Percentiles rank a stretch among this genome's conserved stretches.
Conservation (phyloP, 768 basidiomycete genomes). For the Collybia mongolica region DNA sequence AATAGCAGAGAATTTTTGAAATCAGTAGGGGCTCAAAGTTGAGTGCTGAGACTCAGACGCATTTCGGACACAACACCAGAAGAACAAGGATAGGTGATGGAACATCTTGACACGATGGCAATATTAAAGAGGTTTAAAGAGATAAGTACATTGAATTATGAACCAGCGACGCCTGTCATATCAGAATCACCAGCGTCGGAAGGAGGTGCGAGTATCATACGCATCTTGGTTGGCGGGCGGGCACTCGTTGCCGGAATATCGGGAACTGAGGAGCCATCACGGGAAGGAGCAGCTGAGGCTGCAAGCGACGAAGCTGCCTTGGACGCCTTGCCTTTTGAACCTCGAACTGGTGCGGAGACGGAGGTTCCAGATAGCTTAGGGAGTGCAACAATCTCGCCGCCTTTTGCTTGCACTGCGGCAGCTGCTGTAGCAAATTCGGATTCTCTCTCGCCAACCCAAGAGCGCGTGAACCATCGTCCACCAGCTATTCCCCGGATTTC, state of each 20-base stretch:
- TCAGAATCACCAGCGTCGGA: conserved; percentile 56
- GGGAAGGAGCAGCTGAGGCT: conserved; percentile 54
- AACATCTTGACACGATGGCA: background rate
- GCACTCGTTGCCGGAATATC: conserved; percentile 37
- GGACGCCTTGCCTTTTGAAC: conserved; percentile 36
- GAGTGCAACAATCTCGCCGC: conserved; percentile 1
- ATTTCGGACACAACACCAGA: too few species aligned
- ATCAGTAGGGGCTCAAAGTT: too few species aligned
- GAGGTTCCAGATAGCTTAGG: conserved; percentile 36
- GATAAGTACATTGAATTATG: too few species aligned
- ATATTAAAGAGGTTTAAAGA: too few species aligned
- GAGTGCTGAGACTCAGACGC: too few species aligned
- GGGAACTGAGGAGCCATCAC: conserved; percentile 52
- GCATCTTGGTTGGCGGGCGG: conserved; percentile 65
- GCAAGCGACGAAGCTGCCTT: conserved; percentile 37
- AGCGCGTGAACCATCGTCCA: conserved; percentile 74
- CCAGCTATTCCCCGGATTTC: conserved; percentile 83
- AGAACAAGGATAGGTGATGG: too few species aligned
- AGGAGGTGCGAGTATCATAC: conserved; percentile 54
- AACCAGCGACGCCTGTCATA: conserved; percentile 25
- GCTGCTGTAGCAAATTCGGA: conserved; percentile 54
- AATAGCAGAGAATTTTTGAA: too few species aligned
- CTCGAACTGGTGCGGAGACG: conserved; percentile 39
- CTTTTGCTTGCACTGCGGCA: conserved; percentile 23
- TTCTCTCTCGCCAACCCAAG: conserved; percentile 88